Base-by-base conservation (phyloP, 2,329 filamentous ascomycete species). In the Sclerotinia nivalis region DNA sequence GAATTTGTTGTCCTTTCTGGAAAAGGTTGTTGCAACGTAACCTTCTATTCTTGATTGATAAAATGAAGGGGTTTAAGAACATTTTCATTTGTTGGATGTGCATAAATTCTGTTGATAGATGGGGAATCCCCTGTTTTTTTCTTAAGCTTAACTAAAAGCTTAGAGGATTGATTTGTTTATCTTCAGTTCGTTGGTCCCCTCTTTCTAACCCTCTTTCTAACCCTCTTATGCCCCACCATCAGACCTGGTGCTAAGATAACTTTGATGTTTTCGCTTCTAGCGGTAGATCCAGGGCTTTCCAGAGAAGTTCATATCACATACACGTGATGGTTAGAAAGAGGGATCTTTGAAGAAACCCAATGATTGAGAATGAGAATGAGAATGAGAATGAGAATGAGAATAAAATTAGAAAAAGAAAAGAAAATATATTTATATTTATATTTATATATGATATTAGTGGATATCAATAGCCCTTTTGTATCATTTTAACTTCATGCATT, bases 261-360 rank as follows among this genome's bases (percentile, higher is more conserved):
- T 40, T 37, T 37, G 15, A 52, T 22, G n/a, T 31, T 43, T 66
- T 66, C 62, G 47, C 49, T 66, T 66, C 34, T 54, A 31, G 37
- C 31, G 62, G 62, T 65, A 54, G 61, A 65, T 65, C 61, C 34
- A 65, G 62, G 62, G 61, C 45, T 65, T 65, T 65, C 37, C n/a
- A 52, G 59, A 40, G 40, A 61, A 47, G 59, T 45, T 45, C 61
- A n/a, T 43, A 43, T 66, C 49, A 22, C 9, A 10, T 15, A 43
- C 49, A 52, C 50, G 37, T 66, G 49, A 40, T 54, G 62, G 22
- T 28, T 50, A 20, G 45, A 62, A 43, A 22, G 49, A 52, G 49
- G 37, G 40, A 47, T 12, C 25, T 47, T 1, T 40, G 18, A 15
- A 28, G 37, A 62, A 31, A 34, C 5, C 37, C 10, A 59, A 20